Percentiles rank a stretch among this genome's conserved stretches.
phyloP scores from a whole-genome alignment of 139 green algal species.

The Spirogloea muscicola region DNA sequence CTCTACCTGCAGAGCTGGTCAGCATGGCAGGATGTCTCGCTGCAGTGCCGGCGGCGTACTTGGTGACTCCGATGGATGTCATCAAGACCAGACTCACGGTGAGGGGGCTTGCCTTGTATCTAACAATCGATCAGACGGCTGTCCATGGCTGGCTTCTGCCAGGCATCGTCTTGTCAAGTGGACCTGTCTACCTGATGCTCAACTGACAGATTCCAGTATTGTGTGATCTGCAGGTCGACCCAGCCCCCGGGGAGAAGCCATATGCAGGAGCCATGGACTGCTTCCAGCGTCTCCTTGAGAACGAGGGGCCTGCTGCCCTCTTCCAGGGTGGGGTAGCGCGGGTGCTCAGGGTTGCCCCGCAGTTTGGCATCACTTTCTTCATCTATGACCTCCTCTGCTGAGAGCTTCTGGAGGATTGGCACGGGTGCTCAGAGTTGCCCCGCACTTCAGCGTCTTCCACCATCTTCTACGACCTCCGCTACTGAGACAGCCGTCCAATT shows the following conservation, averaged over 20 bases:
- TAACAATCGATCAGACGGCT: too few relatives aligned
- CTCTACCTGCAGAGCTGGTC: background rate
- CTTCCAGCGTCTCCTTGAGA: conserved; percentile 1
- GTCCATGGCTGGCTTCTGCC: too few relatives aligned
- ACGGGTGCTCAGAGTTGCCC: conserved; percentile 10
- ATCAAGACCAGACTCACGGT: conserved; percentile 32
- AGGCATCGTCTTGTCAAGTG: too few relatives aligned
- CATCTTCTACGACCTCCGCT: conserved; percentile 22
- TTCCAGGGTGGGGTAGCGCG: conserved; percentile 19
- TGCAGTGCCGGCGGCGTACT: conserved; percentile 8
- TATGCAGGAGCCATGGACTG: background rate
- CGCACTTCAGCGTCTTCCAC: conserved; percentile 29
- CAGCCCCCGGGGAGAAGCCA: background rate
- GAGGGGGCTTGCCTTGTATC: background rate
- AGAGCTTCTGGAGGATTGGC: background rate
- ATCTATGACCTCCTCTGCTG: conserved; percentile 25
- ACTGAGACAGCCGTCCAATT: too few relatives aligned
- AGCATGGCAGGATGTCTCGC: conserved; percentile 18
- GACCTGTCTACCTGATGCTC: too few relatives aligned
- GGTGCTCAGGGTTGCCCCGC: conserved; percentile 13
- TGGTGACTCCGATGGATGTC: conserved; percentile 37
- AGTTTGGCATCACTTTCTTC: conserved; percentile 36
- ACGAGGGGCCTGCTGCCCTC: conserved; percentile 15
- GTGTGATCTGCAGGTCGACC: conserved; percentile 21
- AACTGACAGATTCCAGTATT: too few relatives aligned